Conservation (phyloP, 2,329 filamentous ascomycete genomes). For the Waltergamsia citrina region DNA sequence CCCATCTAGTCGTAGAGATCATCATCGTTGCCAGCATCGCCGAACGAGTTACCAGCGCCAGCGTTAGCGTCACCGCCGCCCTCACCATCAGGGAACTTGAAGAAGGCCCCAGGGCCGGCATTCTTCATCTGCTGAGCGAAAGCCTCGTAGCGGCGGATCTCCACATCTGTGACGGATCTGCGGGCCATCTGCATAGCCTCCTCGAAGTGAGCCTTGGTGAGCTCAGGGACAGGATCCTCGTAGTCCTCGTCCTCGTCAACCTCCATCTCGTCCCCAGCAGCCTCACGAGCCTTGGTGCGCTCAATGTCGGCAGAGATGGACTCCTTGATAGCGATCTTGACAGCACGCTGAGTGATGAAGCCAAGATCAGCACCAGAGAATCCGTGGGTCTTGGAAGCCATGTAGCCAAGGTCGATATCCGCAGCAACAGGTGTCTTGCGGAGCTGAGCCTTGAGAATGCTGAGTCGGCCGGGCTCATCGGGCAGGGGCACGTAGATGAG, state of each 20-base stretch:
- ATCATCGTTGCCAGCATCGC: slow-evolving; percentile 86
- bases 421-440: slow-evolving; percentile 90
- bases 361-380: slow-evolving; percentile 99
- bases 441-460: slow-evolving; percentile 91
- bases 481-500: slow-evolving; percentile 97
- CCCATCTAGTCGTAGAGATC: slow-evolving; percentile 85
- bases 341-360: slow-evolving; percentile 96
- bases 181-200: slow-evolving; percentile 96
- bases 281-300: slow-evolving; percentile 81
- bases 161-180: slow-evolving; percentile 89
- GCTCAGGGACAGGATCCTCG: slow-evolving; percentile 90
- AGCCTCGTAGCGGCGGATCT: slow-evolving; percentile 96
- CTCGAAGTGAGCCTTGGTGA: slow-evolving; percentile 95
- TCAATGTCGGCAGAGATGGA: slow-evolving; percentile 84
- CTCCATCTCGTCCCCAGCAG: slow-evolving; percentile 69
- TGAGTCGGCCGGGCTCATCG: slow-evolving; percentile 78
- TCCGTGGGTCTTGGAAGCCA: slow-evolving; percentile 93
- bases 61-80: slow-evolving; percentile 52
- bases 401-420: slow-evolving; percentile 84
- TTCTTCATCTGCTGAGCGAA: slow-evolving; percentile 99
- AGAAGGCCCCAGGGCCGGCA: slow-evolving; percentile 87
- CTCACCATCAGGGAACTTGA: slow-evolving; percentile 84
- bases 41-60: slow-evolving; percentile 57
- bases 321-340: slow-evolving; percentile 99
- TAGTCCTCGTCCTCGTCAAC: slow-evolving; percentile 58